Evolutionary conservation across 2,329 filamentous ascomycete species (phyloP), one percentile per base, ranked within the genome.

Genomic region (Alternaria sp.): DNA sequence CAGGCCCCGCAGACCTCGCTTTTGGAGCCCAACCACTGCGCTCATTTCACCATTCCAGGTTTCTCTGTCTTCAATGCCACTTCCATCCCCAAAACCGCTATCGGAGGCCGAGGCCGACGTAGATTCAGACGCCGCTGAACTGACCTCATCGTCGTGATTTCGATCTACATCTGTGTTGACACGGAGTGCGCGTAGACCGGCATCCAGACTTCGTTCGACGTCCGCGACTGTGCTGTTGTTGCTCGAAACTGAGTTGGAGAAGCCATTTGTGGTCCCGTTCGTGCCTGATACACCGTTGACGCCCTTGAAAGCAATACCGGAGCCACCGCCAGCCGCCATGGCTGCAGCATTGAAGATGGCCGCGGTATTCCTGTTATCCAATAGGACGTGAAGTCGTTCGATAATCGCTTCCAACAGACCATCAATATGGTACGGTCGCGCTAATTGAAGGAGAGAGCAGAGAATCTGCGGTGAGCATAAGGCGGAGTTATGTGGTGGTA

Each of bases 261-360:
- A 18, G 12, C 74, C 74, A 50, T 78, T 77, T 4, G 71, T 62
- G 3, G 66, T 70, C 6, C 76, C 76, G 33, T 78, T 77, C n/a
- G 68, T 65, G 9, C 62, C 60, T 6, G 70, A 69, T 0, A 73
- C 64, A 23, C 74, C 72, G 47, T 78, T 77, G 14, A 76, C 72
- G 18, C 76, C 72, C 21, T 74, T 73, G 73, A 88, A 92, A 57
- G 91, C 90, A 26, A 95, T 92, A 51, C 92, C 92, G 51, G 94
- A 89, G 0, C 96, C 96, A 25, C 96, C 94, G 11, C 96, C 96
- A 1, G 96, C 96, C 0, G 94, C 96, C 96, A 98, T 98, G 57
- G 96, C 96, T 0, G 95, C 96, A 0, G 96, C 96, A 70, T 99
- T 99, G 84, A 99, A 99, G 0, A 99, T 94, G 6, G 96, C 96